Conservation (phyloP, 169 alveolate genomes). For the Perkinsus marinus region DNA sequence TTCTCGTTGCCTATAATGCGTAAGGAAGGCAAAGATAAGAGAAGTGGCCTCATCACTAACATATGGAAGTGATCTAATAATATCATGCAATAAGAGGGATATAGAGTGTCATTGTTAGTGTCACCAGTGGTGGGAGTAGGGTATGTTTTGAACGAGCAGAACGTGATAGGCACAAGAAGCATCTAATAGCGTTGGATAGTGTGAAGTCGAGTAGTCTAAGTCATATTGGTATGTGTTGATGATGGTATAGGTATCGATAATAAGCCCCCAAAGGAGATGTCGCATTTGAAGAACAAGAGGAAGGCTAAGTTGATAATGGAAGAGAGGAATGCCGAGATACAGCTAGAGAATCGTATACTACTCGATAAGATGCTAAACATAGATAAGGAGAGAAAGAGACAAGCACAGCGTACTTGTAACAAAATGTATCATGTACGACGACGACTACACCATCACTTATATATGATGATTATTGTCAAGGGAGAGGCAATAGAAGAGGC, state of each 20-base stretch:
- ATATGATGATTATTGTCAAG: no score
- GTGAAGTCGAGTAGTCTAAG: neutral
- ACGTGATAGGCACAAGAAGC: neutral
- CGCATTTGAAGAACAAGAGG: neutral
- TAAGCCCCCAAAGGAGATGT: neutral
- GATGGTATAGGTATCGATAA: neutral
- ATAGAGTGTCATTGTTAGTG: neutral
- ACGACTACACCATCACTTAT: no score
- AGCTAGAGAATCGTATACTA: constrained; percentile 5
- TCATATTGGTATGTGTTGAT: neutral
- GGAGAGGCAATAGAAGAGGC: no score
- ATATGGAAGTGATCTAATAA: neutral
- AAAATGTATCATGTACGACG: neutral
- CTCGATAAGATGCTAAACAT: constrained; percentile 9
- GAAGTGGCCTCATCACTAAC: neutral
- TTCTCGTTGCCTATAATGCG: neutral
- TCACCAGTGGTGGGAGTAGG: neutral
- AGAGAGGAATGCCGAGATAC: neutral
- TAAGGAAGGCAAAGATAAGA: neutral
- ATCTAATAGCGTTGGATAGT: neutral
- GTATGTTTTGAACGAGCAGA: neutral
- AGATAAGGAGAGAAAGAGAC: neutral
- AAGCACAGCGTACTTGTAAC: neutral
- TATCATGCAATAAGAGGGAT: no score
- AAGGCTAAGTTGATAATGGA: neutral